Conservation (phyloP, 2,329 filamentous ascomycete species). For the Aspergillus oerlinghausenensis region DNA sequence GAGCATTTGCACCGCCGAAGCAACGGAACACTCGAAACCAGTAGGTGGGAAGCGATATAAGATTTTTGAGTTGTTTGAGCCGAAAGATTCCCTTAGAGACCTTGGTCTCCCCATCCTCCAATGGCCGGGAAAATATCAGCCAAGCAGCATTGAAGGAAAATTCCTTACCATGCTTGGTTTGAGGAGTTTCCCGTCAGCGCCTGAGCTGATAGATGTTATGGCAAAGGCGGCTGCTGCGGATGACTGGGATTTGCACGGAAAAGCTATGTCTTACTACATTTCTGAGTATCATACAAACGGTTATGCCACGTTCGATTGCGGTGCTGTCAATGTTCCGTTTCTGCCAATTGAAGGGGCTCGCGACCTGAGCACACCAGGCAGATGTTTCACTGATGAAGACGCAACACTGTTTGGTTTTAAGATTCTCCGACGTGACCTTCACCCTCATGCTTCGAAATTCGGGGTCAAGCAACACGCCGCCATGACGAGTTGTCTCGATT, state of each 20-base stretch:
- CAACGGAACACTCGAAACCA: conserved; percentile 49
- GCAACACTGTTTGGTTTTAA: conserved; percentile 75
- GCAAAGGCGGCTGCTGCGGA: conserved; percentile 53
- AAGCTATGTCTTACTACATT: conserved; percentile 77
- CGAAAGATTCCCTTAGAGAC: conserved; percentile 63
- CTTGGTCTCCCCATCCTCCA: conserved; percentile 72
- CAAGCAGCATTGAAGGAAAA: conserved; percentile 64
- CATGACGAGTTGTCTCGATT: conserved; percentile 70
- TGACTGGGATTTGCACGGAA: conserved; percentile 55
- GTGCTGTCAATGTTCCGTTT: conserved; percentile 53
- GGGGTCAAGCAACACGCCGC: conserved; percentile 79
- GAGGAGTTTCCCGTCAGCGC: conserved; percentile 63
- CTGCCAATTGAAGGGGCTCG: conserved; percentile 67
- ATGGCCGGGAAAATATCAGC: conserved; percentile 71
- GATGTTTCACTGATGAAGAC: conserved; percentile 77
- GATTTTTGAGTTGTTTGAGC: conserved; percentile 76
- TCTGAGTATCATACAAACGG: conserved; percentile 71
- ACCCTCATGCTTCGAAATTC: conserved; percentile 76
- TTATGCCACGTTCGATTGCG: conserved; percentile 63
- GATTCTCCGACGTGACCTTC: conserved; percentile 71
- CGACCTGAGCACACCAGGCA: conserved; percentile 64
- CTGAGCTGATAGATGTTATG: conserved; percentile 76
- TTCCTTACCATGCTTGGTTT: conserved; percentile 73
- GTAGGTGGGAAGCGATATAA: conserved; percentile 58
- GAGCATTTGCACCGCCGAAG: conserved; percentile 76